These are phyloP conservation scores for Diaporthe sp. DNA, from an alignment of 2,329 filamentous ascomycete species.

Conservation along the genomic window DNA sequence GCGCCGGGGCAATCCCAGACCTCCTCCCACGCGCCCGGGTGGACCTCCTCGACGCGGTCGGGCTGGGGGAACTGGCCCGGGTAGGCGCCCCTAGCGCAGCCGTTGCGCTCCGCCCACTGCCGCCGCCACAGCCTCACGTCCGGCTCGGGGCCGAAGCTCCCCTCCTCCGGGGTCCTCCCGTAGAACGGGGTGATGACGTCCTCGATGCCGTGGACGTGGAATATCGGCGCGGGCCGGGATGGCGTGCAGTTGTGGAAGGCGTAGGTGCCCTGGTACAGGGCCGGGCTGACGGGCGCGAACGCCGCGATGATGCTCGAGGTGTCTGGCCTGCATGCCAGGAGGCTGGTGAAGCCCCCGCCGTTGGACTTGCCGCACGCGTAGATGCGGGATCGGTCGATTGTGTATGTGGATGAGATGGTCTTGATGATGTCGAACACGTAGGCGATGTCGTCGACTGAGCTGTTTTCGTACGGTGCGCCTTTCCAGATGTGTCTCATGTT, in stretches of 20 bases:
- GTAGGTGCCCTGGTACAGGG: constrained; percentile 42
- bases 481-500: constrained; percentile 46
- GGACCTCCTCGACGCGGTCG: constrained; percentile 37
- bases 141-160: constrained; percentile 41
- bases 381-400: constrained; percentile 41
- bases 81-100: constrained; percentile 35
- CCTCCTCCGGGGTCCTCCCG: constrained; percentile 39
- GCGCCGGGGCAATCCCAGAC: constrained; percentile 42
- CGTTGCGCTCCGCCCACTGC: constrained; percentile 43
- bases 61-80: constrained; percentile 41
- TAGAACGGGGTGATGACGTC: constrained; percentile 42
- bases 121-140: constrained; percentile 42
- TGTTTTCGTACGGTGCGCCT: constrained; percentile 46
- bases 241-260: constrained; percentile 42
- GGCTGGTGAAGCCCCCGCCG: constrained; percentile 43
- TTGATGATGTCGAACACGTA: constrained; percentile 46
- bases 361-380: constrained; percentile 44
- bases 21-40: constrained; percentile 43
- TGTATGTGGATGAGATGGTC: constrained; percentile 43
- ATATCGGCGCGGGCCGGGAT: constrained; percentile 39
- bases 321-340: constrained; percentile 43
- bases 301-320: constrained; percentile 42
- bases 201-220: constrained; percentile 42
- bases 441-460: constrained; percentile 45
- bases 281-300: constrained; percentile 43